Percentiles rank a stretch among this genome's conserved stretches.
These are phyloP conservation scores for Epithele typhae DNA, from an alignment of 768 basidiomycete species.

Conservation along the genomic window DNA sequence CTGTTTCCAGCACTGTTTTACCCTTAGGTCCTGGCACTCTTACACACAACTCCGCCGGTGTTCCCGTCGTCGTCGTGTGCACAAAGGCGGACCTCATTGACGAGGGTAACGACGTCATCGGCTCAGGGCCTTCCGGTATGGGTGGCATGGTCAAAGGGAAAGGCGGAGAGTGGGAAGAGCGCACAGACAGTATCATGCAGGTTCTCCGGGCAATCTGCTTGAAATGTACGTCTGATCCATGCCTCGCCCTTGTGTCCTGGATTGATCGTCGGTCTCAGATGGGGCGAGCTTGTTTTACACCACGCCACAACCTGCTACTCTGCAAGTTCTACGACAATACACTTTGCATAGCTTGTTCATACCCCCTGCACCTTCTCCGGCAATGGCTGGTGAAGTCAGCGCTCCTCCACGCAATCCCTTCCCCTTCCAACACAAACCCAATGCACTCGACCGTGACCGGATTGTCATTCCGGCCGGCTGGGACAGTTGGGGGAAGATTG, in stretches of 20 bases:
- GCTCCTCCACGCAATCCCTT: conserved; percentile 72
- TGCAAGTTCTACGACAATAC: conserved; percentile 77
- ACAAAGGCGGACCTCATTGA: conserved; percentile 94
- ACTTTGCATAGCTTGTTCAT: conserved; percentile 77
- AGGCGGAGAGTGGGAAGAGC: conserved; percentile 91
- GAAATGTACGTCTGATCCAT: conserved; percentile 61
- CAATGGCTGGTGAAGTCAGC: conserved; percentile 30
- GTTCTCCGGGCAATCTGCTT: conserved; percentile 89
- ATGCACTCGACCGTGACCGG: conserved; percentile 88
- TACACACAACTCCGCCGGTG: conserved; percentile 79
- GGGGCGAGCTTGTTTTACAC: conserved; percentile 93
- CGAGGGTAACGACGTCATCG: conserved; percentile 66
- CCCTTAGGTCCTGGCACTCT: conserved; percentile 84
- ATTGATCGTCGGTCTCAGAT: conserved; percentile 44
- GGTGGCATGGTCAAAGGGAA: conserved; percentile 90
- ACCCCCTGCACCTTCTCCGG: conserved; percentile 47
- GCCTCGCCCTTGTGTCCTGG: neutral
- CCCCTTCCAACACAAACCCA: conserved; percentile 83
- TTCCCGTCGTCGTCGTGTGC: conserved; percentile 86
- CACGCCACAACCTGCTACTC: conserved; percentile 71
- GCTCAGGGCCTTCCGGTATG: conserved; percentile 73
- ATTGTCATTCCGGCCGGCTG: conserved; percentile 93
- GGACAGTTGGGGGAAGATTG: conserved; percentile 98
- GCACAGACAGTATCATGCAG: conserved; percentile 93
- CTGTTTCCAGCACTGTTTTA: conserved; percentile 63